Evolutionary conservation across 2,329 filamentous ascomycete species (phyloP).

Genomic region (Sporothrix euskadiensis): DNA sequence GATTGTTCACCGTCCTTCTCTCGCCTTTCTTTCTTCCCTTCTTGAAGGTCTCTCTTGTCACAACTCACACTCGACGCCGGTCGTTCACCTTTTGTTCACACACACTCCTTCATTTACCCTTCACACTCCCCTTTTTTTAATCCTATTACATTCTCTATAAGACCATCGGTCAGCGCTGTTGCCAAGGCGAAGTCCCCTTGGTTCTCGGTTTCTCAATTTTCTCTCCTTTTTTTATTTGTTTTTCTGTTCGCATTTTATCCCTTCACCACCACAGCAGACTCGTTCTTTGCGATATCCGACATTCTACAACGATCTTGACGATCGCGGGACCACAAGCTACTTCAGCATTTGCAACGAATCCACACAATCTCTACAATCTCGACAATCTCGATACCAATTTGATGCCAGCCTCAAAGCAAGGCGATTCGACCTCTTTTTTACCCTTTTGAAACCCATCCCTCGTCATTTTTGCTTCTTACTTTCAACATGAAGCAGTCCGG

Average conservation of each 20-base stretch:
- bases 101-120: conserved; percentile 10
- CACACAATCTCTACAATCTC: not conserved
- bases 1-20: conserved; percentile 16
- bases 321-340: conserved; percentile 3
- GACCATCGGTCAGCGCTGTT: not conserved
- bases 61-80: conserved; percentile 26
- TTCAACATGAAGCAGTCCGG: conserved; percentile 26
- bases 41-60: conserved; percentile 29
- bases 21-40: conserved; percentile 18
- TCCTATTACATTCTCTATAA: not conserved
- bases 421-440: not conserved
- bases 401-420: not conserved
- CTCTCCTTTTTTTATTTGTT: not conserved
- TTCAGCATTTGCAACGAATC: not conserved
- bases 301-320: conserved; percentile 20
- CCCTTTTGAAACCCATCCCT: not conserved
- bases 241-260: not conserved
- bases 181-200: not conserved
- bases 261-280: not conserved
- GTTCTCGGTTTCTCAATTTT: not conserved
- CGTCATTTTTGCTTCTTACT: not conserved
- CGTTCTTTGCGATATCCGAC: not conserved
- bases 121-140: not conserved
- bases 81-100: conserved; percentile 27
- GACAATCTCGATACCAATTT: not conserved